A percentile compares a stretch with the other conserved stretches of the same genome.
Evolutionary conservation across 305 asterid genomes (phyloP).

Genomic region (Fraxinus platypoda): DNA sequence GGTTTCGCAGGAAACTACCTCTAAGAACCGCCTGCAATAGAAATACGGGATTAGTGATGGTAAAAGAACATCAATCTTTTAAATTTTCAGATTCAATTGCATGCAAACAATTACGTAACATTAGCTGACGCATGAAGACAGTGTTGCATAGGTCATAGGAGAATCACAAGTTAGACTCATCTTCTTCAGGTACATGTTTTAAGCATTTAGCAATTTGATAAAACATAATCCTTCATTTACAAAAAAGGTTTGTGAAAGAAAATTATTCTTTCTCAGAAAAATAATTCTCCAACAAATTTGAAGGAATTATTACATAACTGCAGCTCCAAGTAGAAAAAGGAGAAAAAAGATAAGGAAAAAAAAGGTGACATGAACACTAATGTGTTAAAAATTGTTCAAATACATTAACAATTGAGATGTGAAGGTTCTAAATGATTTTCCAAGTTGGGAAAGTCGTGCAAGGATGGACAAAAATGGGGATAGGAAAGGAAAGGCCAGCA

Average conservation of each 20-base stretch:
- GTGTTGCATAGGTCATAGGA: background rate
- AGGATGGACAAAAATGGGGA: background rate
- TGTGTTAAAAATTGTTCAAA: background rate
- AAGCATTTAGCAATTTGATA: background rate
- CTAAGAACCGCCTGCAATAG: constrained; percentile 68
- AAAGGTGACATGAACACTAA: background rate
- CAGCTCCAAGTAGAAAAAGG: background rate
- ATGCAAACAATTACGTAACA: background rate
- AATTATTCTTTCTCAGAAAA: background rate
- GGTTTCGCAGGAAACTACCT: constrained; percentile 76
- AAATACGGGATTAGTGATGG: constrained; percentile 8
- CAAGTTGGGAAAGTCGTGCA: background rate
- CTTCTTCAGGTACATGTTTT: background rate
- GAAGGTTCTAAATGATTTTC: background rate
- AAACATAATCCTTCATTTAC: background rate
- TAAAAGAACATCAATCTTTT: background rate
- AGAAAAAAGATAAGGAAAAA: background rate
- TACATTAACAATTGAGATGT: background rate
- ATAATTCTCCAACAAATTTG: background rate
- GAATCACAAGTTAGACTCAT: background rate
- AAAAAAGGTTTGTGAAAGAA: background rate
- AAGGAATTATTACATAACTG: background rate
- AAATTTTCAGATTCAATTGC: constrained; percentile 1
- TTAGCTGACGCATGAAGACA: background rate
- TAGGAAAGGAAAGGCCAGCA: background rate